Evolutionary conservation across 768 basidiomycete genomes (phyloP).

Genomic region (Amanita phalloides): DNA sequence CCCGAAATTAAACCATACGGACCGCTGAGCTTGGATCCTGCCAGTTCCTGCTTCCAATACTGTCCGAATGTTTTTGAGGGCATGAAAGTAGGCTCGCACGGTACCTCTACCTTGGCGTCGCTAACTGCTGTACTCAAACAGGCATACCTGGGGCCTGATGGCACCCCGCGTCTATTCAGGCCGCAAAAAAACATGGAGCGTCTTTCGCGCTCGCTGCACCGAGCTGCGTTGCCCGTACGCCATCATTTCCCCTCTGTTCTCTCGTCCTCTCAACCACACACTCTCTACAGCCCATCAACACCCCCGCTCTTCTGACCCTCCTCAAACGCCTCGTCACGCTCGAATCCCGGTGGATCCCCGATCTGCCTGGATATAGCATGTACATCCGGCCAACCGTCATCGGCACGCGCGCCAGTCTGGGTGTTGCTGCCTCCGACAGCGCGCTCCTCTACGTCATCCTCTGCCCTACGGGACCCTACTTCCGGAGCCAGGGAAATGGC

Average conservation of each 20-base stretch:
- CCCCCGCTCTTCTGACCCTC: conserved; percentile 53
- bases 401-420: conserved; percentile 39
- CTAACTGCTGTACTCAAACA: not conserved
- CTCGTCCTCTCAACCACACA: not conserved
- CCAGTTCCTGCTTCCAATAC: conserved; percentile 76
- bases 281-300: conserved; percentile 51
- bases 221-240: conserved; percentile 60
- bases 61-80: conserved; percentile 82
- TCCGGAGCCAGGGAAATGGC: conserved; percentile 38
- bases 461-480: conserved; percentile 70
- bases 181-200: conserved; percentile 82
- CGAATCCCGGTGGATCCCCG: conserved; percentile 84
- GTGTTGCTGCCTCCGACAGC: conserved; percentile 60
- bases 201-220: conserved; percentile 53
- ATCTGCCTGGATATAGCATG: conserved; percentile 60
- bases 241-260: not conserved
- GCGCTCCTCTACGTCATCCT: conserved; percentile 70
- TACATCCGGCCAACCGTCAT: conserved; percentile 82
- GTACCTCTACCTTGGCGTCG: too few species aligned
- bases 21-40: conserved; percentile 59
- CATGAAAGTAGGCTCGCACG: conserved; percentile 41
- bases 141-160: conserved; percentile 58
- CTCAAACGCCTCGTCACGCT: conserved; percentile 64
- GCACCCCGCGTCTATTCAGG: conserved; percentile 68
- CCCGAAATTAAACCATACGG: conserved; percentile 72